Conservation (phyloP, 768 basidiomycete genomes). For the Mrakia hoshinonis region DNA sequence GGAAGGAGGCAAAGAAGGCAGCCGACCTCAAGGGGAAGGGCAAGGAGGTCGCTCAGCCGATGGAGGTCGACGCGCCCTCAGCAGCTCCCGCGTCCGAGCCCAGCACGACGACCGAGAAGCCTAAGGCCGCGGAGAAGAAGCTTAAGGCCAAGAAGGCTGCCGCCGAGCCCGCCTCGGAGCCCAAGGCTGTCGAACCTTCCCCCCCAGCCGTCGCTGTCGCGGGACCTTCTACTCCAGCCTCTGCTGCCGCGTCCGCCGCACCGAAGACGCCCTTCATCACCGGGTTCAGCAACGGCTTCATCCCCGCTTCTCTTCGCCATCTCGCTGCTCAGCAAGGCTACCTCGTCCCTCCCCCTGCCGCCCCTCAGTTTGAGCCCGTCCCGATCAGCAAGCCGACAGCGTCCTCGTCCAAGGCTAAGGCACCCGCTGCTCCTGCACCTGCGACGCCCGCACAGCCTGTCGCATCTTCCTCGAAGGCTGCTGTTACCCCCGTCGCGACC, state of each 20-base stretch:
- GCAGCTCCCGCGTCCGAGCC: not conserved
- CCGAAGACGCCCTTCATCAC: not conserved
- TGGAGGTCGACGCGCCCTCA: not conserved
- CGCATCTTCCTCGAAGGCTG: not conserved
- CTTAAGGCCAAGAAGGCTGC: not conserved
- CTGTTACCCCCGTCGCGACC: not conserved
- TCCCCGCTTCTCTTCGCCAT: not conserved
- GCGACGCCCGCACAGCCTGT: not conserved
- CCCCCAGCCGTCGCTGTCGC: not conserved
- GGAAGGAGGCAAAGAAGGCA: no score
- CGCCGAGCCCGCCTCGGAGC: not conserved
- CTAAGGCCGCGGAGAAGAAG: conserved; percentile 8
- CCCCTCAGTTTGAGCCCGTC: not conserved
- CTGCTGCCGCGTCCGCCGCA: not conserved
- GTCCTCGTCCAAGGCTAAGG: not conserved
- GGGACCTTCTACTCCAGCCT: no score
- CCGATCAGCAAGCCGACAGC: not conserved
- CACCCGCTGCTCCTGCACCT: not conserved
- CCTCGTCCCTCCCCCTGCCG: not conserved
- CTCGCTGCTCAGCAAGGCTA: not conserved
- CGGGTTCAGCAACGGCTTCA: not conserved
- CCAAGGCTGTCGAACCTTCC: not conserved
- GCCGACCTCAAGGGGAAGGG: no score
- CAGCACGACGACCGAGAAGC: not conserved
- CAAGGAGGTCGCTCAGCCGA: no score